Percentiles rank a stretch among this genome's conserved stretches.
These are phyloP conservation scores for Platanus orientalis DNA, from an alignment of 164 flowering plant genomes.

Conservation along the genomic window DNA sequence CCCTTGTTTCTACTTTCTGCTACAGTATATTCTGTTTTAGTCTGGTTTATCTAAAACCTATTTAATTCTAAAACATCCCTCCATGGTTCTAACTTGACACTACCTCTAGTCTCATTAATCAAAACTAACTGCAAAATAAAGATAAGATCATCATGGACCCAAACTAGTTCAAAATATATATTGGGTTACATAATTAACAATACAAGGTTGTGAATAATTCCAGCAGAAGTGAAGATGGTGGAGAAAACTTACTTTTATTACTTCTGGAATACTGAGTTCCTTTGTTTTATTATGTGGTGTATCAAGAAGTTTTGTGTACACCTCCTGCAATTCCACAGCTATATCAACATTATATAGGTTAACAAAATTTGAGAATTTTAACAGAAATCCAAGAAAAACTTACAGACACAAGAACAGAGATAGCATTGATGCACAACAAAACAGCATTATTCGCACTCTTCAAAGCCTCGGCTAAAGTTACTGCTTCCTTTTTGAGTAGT, in stretches of 20 bases:
- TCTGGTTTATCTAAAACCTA: no score
- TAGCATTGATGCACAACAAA: constrained; percentile 59
- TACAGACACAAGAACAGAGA: constrained; percentile 64
- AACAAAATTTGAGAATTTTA: constrained; percentile 1
- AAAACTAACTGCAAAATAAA: no score
- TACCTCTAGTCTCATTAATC: no score
- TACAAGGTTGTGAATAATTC: background rate
- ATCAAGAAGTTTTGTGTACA: constrained; percentile 41
- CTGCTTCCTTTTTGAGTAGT: constrained; percentile 65
- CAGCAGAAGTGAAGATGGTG: background rate
- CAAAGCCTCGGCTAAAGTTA: constrained; percentile 89
- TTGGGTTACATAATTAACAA: background rate
- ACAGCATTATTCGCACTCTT: constrained; percentile 80
- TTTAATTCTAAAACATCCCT: no score
- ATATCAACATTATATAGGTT: constrained; percentile 1
- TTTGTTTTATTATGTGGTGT: constrained; percentile 28
- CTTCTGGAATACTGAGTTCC: constrained; percentile 47
- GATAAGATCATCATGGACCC: background rate
- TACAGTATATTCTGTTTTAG: no score
- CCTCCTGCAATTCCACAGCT: constrained; percentile 44
- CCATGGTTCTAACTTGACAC: no score
- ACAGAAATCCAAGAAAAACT: constrained; percentile 24
- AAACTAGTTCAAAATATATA: background rate
- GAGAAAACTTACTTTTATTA: constrained; percentile 45
- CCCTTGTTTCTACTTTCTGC: no score